Base-by-base conservation (phyloP, 345 rosid genomes). In the Linum lewisii region DNA sequence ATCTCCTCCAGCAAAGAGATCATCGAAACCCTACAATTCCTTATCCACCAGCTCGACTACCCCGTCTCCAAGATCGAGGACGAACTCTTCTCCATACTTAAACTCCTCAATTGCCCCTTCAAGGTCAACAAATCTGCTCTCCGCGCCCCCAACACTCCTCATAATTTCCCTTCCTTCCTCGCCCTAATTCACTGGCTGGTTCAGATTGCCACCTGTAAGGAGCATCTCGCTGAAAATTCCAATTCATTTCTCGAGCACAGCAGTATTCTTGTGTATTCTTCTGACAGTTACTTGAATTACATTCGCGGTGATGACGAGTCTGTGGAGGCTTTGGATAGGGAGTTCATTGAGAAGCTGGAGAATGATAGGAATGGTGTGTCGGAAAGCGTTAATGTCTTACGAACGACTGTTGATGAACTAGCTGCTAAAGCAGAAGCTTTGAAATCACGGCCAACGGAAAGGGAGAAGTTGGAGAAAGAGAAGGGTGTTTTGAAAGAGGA, bases 121-220 rank as follows among this genome's bases (percentile, higher is more conserved):
- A 88, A 88, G 23, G 54, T 92, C 66, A 86, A 69, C 65, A 88
- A 82, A 72, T 88, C 98, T 23, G 66, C 84, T 2, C 89, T 89
- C 49, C 84, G 83, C 26, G 88, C 98, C 22, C 91, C 91, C 7
- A 85, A 82, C 42, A 79, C 97, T 16, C 99, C 94, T 29, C 94
- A 85, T 79, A 84, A 90, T 37, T 93, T 95, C 97, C 97, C 97
- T 16, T 69, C 78, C 7, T 80, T 78, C 59, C 82, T 93, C 14
- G 89, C 81, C n/a, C 66, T 82, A 55, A 58, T 86, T 18, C 83
- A 81, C 66, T 89, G 97, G 97, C 45, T 89, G 34, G 97, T 89
- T 11, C 91, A 93, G 69, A 63, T 78, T 21, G 86, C 83, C 2
- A 63, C 71, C 55, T 81, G 67, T 56, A 63, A 19, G 45, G 75